Evolutionary conservation across 805 yeast genomes (phyloP).

Genomic region (Metschnikowia matae): DNA sequence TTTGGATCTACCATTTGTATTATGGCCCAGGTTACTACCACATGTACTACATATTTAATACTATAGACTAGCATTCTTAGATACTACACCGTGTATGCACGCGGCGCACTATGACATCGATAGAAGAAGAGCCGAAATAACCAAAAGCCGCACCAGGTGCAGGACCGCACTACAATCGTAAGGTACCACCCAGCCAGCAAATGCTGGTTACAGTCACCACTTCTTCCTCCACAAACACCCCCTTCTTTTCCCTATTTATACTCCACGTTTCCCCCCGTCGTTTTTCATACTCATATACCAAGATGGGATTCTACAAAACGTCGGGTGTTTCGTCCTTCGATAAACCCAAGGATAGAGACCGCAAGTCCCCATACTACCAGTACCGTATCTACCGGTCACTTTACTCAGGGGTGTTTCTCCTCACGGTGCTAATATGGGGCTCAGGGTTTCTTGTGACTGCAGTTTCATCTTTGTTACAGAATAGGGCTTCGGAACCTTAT

Average conservation of each 20-base stretch:
- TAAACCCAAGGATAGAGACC: conserved; percentile 2
- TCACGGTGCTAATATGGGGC: conserved; percentile 36
- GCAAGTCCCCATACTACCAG: conserved; percentile 10
- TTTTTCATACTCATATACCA: not conserved
- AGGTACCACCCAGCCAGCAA: not conserved
- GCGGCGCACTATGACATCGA: conserved; percentile 1
- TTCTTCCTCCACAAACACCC: not conserved
- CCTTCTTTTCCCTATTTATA: not conserved
- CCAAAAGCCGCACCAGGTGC: not conserved
- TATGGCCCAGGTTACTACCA: not conserved
- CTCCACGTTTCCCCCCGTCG: not conserved
- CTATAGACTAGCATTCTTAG: not conserved
- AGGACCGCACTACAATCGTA: not conserved
- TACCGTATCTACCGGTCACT: conserved; percentile 10
- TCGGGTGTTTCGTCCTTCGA: not conserved
- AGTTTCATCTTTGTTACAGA: conserved; percentile 6
- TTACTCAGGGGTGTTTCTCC: conserved; percentile 14
- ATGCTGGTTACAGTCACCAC: not conserved
- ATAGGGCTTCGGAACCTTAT: not conserved
- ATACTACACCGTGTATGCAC: not conserved
- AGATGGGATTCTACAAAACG: not conserved
- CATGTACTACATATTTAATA: too few species aligned
- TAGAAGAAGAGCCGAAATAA: not conserved
- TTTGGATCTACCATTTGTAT: not conserved
- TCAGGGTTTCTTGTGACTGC: conserved; percentile 24